phyloP scores from a whole-genome alignment of 805 yeast species.

The Zygotorulaspora sp. region DNA sequence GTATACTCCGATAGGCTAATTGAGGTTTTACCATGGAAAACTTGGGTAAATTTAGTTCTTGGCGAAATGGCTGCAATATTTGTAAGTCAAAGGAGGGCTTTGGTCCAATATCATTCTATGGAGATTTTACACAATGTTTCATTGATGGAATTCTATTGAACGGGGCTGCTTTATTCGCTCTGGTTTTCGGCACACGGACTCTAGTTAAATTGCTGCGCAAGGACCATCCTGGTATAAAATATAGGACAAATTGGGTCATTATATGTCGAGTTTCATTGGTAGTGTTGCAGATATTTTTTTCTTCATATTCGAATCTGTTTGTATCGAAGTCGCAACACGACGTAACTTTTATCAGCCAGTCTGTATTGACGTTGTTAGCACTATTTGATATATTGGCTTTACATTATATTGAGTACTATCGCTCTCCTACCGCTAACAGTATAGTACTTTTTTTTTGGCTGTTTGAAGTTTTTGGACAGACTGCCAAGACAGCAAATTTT shows the following conservation, averaged over 20 bases:
- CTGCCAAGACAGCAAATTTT: slow-evolving; percentile 42
- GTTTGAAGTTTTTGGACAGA: slow-evolving; percentile 45
- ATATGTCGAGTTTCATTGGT: slow-evolving; percentile 36
- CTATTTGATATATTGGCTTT: slow-evolving; percentile 50
- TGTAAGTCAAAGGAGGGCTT: slow-evolving; percentile 38
- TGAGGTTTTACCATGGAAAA: not conserved
- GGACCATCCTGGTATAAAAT: slow-evolving; percentile 31
- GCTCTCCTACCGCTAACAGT: slow-evolving; percentile 61
- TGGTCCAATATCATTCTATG: slow-evolving; percentile 43
- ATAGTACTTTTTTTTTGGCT: slow-evolving; percentile 74
- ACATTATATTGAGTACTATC: slow-evolving; percentile 69
- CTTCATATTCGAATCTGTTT: slow-evolving; percentile 24
- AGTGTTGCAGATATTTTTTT: slow-evolving; percentile 30
- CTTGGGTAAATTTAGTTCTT: not conserved
- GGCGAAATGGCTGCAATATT: slow-evolving; percentile 16
- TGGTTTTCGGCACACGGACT: slow-evolving; percentile 41
- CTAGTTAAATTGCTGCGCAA: slow-evolving; percentile 26
- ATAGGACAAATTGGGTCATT: slow-evolving; percentile 38
- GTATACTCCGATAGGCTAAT: not conserved
- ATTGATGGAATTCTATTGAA: slow-evolving; percentile 49
- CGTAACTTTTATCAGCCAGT: slow-evolving; percentile 22
- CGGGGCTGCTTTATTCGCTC: slow-evolving; percentile 39
- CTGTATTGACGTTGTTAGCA: slow-evolving; percentile 34
- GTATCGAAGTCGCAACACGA: slow-evolving; percentile 21
- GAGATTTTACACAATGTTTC: slow-evolving; percentile 59